Percentiles rank a stretch among this genome's conserved stretches.
Evolutionary conservation across 495 filamentous ascomycete species (phyloP).

Genomic region (Extremus antarcticus): DNA sequence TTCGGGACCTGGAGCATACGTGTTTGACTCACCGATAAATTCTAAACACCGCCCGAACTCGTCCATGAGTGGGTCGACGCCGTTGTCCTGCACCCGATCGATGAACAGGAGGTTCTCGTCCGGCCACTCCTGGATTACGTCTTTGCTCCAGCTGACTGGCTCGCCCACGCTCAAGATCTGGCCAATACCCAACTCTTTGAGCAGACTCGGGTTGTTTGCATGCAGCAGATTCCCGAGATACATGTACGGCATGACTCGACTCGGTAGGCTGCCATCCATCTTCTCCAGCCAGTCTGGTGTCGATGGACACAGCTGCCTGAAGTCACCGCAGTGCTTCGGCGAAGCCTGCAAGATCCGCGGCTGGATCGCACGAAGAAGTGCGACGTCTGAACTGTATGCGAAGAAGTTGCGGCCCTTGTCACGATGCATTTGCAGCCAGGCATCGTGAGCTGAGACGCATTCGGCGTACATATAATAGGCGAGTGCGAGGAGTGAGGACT

Average conservation of each 20-base stretch:
- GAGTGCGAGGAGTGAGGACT: slow-evolving; percentile 74
- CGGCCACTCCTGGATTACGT: slow-evolving; percentile 55
- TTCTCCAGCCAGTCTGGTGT: slow-evolving; percentile 71
- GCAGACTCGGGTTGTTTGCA: slow-evolving; percentile 80
- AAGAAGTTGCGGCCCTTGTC: slow-evolving; percentile 86
- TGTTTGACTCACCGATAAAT: slow-evolving; percentile 79
- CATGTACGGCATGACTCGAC: slow-evolving; percentile 83
- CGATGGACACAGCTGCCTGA: slow-evolving; percentile 14
- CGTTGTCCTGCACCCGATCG: slow-evolving; percentile 86
- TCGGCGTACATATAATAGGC: slow-evolving; percentile 89
- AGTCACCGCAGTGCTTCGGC: slow-evolving; percentile 16
- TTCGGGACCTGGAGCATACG: too few species aligned
- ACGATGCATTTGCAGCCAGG: slow-evolving; percentile 78
- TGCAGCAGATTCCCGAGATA: slow-evolving; percentile 88
- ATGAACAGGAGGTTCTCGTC: slow-evolving; percentile 65
- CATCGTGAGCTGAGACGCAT: slow-evolving; percentile 64
- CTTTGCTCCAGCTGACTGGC: slow-evolving; percentile 64
- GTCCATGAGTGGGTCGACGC: slow-evolving; percentile 79
- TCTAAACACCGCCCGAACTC: slow-evolving; percentile 80
- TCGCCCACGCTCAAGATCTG: slow-evolving; percentile 94
- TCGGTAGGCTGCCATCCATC: slow-evolving; percentile 86
- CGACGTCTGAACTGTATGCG: slow-evolving; percentile 81
- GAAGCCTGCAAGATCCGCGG: slow-evolving; percentile 54
- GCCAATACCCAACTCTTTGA: slow-evolving; percentile 68
- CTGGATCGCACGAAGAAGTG: slow-evolving; percentile 63